phyloP scores from a whole-genome alignment of 345 rosid genomes.

The Zanthoxylum bungeanum region DNA sequence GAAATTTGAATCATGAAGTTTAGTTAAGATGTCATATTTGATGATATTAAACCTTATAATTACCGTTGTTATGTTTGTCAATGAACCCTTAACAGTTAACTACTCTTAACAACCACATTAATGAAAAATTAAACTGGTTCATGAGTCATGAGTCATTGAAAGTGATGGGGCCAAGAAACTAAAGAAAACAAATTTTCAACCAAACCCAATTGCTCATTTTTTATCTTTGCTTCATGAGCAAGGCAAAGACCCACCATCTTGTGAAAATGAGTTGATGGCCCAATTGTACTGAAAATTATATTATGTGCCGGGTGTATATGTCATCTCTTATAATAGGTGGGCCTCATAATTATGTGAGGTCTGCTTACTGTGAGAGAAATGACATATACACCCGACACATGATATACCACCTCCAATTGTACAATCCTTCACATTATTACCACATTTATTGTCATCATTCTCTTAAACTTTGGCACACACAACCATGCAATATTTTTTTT shows the following conservation, averaged over 20 bases:
- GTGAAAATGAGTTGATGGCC: neutral
- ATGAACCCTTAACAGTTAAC: slow-evolving; percentile 1
- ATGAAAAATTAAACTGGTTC: neutral
- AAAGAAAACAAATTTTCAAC: neutral
- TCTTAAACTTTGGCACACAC: neutral
- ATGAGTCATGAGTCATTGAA: neutral
- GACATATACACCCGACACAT: too few relatives aligned
- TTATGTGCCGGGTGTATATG: too few relatives aligned
- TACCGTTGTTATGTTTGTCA: neutral
- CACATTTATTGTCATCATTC: neutral
- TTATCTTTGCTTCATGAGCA: neutral
- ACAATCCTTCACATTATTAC: neutral
- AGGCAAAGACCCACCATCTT: neutral
- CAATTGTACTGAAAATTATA: too few relatives aligned
- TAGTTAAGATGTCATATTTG: neutral
- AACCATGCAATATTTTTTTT: neutral
- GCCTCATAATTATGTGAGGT: too few relatives aligned
- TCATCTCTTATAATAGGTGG: too few relatives aligned
- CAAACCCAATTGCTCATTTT: neutral
- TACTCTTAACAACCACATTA: neutral
- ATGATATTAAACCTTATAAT: neutral
- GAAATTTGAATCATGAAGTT: neutral
- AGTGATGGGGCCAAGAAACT: neutral
- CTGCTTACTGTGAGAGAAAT: too few relatives aligned
- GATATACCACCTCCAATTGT: too few relatives aligned